Evolutionary conservation across 2,329 filamentous ascomycete species (phyloP), one percentile per base, ranked within the genome.

Genomic region (Fusarium sp.): DNA sequence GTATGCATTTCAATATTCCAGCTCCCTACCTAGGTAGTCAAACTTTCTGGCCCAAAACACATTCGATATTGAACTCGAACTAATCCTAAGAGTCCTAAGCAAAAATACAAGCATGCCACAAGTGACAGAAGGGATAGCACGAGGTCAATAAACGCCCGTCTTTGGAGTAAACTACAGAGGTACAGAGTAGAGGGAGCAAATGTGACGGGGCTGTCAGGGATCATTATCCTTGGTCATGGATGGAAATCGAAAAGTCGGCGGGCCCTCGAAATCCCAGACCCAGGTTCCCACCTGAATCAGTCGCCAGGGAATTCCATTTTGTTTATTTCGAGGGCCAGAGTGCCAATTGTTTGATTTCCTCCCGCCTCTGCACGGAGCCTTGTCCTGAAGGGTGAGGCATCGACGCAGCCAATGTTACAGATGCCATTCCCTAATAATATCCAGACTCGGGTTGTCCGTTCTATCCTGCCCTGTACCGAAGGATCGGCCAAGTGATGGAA

Each of bases 281-380:
- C n/a, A n/a, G n/a, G n/a, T 40, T 62, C 49, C 47, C 61, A 65
- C 61, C 61, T 64, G 61, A 64, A 64, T 64, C 61, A 57, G 36
- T 64, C 54, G 54, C 56, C 43, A 42, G 47, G 36, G 31, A 45
- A 50, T 44, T 35, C 40, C 55, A n/a, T 45, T 54, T 49, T 58
- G 31, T 32, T 24, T 52, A 24, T 34, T 52, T 50, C 36, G 44
- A 61, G 38, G 13, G 13, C 26, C 38, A 28, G 26, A 31, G 25
- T 36, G n/a, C 35, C 48, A 45, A 52, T 36, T 36, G 40, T 35
- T 64, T 59, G 26, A 58, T 61, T 52, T n/a, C n/a, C n/a, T n/a
- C n/a, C n/a, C n/a, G n/a, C n/a, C n/a, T n/a, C n/a, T n/a, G n/a
- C n/a, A n/a, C n/a, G n/a, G n/a, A n/a, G 41, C 49, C 8, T 31